These are phyloP conservation scores for Panicum virgatum DNA, from an alignment of 202 grass and related monocot species.

Conservation along the genomic window DNA sequence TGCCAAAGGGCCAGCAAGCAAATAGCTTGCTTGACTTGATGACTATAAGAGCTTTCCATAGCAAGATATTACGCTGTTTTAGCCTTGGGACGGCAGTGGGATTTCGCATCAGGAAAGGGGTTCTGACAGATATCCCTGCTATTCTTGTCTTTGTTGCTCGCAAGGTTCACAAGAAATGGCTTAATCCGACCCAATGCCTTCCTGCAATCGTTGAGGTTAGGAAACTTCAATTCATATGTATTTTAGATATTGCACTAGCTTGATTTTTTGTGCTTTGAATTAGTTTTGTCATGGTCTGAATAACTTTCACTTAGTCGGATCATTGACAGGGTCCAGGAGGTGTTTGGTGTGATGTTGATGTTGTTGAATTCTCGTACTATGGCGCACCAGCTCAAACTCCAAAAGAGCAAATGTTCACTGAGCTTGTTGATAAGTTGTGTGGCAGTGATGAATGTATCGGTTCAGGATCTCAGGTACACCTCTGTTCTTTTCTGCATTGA, in stretches of 20 bases:
- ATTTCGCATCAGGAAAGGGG: slow-evolving; percentile 87
- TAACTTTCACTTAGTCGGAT: slow-evolving; percentile 47
- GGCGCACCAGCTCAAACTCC: slow-evolving; percentile 88
- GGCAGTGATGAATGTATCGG: slow-evolving; percentile 95
- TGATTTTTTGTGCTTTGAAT: not conserved
- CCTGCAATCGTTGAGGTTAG: slow-evolving; percentile 82
- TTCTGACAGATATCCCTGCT: slow-evolving; percentile 77
- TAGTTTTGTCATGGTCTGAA: slow-evolving; percentile 20
- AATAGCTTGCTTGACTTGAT: slow-evolving; percentile 95
- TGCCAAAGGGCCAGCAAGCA: slow-evolving; percentile 87
- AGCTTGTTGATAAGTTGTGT: slow-evolving; percentile 85
- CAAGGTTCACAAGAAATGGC: slow-evolving; percentile 90
- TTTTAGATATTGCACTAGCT: slow-evolving; percentile 10
- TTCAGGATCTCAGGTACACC: slow-evolving; percentile 92
- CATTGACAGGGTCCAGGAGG: slow-evolving; percentile 88
- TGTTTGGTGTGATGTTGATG: slow-evolving; percentile 99
- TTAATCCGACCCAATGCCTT: slow-evolving; percentile 75
- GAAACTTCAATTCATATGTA: slow-evolving; percentile 17
- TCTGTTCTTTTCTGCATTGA: slow-evolving; percentile 20
- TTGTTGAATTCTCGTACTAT: slow-evolving; percentile 97
- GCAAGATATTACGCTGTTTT: slow-evolving; percentile 89
- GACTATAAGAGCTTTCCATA: slow-evolving; percentile 99
- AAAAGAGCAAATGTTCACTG: slow-evolving; percentile 85
- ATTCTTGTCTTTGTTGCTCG: slow-evolving; percentile 96
- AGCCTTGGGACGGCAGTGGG: slow-evolving; percentile 92